phyloP scores from a whole-genome alignment of 345 rosid genomes.

The Salix arbutifolia region DNA sequence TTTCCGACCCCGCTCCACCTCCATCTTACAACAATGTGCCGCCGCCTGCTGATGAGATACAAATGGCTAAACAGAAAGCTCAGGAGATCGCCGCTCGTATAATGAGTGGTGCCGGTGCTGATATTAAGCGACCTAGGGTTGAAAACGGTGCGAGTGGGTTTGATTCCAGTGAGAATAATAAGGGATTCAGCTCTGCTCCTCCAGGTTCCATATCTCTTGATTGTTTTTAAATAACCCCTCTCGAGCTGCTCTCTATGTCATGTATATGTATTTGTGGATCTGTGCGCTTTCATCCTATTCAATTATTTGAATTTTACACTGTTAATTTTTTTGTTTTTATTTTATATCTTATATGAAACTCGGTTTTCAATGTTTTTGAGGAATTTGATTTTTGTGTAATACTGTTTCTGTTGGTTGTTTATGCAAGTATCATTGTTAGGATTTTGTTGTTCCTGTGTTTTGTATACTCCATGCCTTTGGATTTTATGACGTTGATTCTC shows the following conservation, averaged over 20 bases:
- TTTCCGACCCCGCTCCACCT: constrained; percentile 33
- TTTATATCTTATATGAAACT: background rate
- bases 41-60: constrained; percentile 73
- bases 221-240: background rate
- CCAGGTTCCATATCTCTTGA: constrained; percentile 21
- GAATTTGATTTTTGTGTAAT: background rate
- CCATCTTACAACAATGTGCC: constrained; percentile 72
- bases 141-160: constrained; percentile 60
- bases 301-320: background rate
- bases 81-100: constrained; percentile 95
- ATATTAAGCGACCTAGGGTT: constrained; percentile 73
- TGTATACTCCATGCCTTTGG: background rate
- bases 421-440: background rate
- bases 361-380: background rate
- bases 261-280: background rate
- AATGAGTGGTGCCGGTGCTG: constrained; percentile 42
- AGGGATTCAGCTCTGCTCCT: constrained; percentile 53
- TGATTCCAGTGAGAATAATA: constrained; percentile 42
- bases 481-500: background rate
- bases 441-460: background rate
- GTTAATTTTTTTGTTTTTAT: background rate
- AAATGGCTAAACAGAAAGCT: constrained; percentile 82
- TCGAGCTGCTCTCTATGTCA: background rate
- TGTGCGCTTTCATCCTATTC: background rate
- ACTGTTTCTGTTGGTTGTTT: background rate